A percentile compares a stretch with the other conserved stretches of the same genome.
Evolutionary conservation across 2,329 filamentous ascomycete species (phyloP).

Genomic region (Incumbomyces lentus): DNA sequence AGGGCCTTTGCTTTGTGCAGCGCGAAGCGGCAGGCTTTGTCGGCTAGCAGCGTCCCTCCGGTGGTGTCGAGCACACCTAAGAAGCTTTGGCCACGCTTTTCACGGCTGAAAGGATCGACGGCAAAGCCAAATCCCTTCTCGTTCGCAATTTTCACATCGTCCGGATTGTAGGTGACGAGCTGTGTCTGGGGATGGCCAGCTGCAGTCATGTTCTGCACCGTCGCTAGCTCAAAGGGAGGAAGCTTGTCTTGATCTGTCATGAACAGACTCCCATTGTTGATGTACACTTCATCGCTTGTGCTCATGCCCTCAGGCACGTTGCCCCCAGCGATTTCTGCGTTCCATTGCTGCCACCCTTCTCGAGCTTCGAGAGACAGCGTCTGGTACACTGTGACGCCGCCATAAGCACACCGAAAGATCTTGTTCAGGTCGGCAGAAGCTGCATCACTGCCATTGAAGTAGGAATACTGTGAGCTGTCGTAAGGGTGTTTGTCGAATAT

Average conservation of each 20-base stretch:
- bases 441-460: slow-evolving; percentile 32
- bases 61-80: slow-evolving; percentile 37
- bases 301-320: slow-evolving; percentile 30
- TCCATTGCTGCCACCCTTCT: slow-evolving; percentile 37
- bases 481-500: slow-evolving; percentile 41
- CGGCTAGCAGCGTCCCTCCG: slow-evolving; percentile 37
- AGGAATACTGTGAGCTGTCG: slow-evolving; percentile 32
- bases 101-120: slow-evolving; percentile 29
- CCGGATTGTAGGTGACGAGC: slow-evolving; percentile 24
- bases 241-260: slow-evolving; percentile 9
- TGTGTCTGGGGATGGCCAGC: slow-evolving; percentile 28
- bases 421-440: slow-evolving; percentile 28
- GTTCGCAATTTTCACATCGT: slow-evolving; percentile 23
- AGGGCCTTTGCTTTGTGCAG: slow-evolving; percentile 32
- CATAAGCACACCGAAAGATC: slow-evolving; percentile 31
- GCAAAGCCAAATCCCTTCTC: slow-evolving; percentile 24
- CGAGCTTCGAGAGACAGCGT: slow-evolving; percentile 36
- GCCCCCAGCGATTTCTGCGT: slow-evolving; percentile 28
- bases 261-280: slow-evolving; percentile 28
- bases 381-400: slow-evolving; percentile 38
- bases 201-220: slow-evolving; percentile 28
- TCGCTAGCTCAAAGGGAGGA: slow-evolving; percentile 28
- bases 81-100: slow-evolving; percentile 15
- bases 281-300: slow-evolving; percentile 28
- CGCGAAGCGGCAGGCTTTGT: slow-evolving; percentile 38